phyloP scores from a whole-genome alignment of 2,329 filamentous ascomycete genomes.

The Albophoma yamanashiensis region DNA sequence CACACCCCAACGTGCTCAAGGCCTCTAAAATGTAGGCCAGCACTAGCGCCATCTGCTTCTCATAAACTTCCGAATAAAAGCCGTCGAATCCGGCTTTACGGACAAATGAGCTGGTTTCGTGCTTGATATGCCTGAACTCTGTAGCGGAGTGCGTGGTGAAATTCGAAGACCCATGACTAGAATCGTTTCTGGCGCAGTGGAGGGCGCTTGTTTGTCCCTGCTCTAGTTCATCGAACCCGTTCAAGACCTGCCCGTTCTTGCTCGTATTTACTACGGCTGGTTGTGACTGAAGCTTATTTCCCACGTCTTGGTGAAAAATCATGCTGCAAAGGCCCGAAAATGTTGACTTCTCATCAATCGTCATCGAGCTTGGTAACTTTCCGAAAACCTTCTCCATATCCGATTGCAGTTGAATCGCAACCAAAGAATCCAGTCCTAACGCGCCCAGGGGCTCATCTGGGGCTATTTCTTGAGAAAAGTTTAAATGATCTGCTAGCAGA shows the following conservation, averaged over 20 bases:
- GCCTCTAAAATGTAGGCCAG: neutral
- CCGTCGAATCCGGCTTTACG: neutral
- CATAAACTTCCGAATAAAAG: neutral
- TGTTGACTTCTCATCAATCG: neutral
- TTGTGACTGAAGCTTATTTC: neutral
- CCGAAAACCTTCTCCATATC: constrained; percentile 1
- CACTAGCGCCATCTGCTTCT: neutral
- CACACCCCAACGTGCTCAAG: neutral
- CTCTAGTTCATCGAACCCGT: neutral
- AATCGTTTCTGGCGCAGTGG: neutral
- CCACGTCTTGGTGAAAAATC: neutral
- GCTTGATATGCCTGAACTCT: neutral
- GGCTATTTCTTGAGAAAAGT: neutral
- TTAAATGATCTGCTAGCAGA: neutral
- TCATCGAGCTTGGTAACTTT: neutral
- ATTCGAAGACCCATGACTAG: neutral
- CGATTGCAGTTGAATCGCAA: constrained; percentile 1
- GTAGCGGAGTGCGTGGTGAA: neutral
- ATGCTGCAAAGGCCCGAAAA: neutral
- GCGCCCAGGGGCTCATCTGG: neutral
- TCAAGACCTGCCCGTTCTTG: neutral
- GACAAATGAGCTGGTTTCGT: neutral
- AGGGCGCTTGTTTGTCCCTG: neutral
- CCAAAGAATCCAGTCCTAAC: neutral
- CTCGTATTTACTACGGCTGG: neutral